Evolutionary conservation across 1,139 yeast species (phyloP).

Genomic region (Suhomyces bribrorum): DNA sequence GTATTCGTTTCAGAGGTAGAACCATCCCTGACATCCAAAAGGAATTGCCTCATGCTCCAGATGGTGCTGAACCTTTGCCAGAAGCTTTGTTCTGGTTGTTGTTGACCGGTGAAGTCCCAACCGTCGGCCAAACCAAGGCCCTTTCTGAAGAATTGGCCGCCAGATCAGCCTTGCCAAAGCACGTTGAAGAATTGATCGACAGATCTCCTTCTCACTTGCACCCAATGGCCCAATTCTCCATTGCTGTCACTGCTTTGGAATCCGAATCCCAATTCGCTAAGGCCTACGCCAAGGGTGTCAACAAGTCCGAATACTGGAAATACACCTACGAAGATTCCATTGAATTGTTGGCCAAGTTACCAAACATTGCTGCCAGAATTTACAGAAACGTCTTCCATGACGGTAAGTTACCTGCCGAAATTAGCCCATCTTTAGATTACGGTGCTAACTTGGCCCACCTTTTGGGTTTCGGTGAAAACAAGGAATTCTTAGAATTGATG

Average conservation of each 20-base stretch:
- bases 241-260: conserved; percentile 90
- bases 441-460: conserved; percentile 85
- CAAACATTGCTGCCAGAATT: conserved; percentile 90
- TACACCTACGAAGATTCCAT: conserved; percentile 88
- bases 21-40: conserved; percentile 95
- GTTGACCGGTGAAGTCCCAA: conserved; percentile 87
- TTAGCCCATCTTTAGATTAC: conserved; percentile 81
- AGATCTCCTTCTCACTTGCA: conserved; percentile 83
- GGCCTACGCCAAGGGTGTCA: conserved; percentile 87
- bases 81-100: conserved; percentile 93
- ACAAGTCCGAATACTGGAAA: conserved; percentile 89
- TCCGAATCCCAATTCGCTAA: conserved; percentile 87
- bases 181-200: conserved; percentile 80
- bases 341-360: conserved; percentile 87
- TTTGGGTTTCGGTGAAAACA: conserved; percentile 79
- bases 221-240: conserved; percentile 97
- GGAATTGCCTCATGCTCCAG: conserved; percentile 90
- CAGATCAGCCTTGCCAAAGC: conserved; percentile 81
- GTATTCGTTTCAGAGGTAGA: conserved; percentile 97
- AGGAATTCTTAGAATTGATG: conserved; percentile 85
- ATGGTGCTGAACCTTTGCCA: conserved; percentile 83
- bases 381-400: conserved; percentile 89
- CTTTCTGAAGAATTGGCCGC: conserved; percentile 83
- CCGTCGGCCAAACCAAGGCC: conserved; percentile 71
- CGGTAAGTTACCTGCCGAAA: conserved; percentile 67